phyloP scores from a whole-genome alignment of 2,329 filamentous ascomycete species.

The Byssothecium circinans region DNA sequence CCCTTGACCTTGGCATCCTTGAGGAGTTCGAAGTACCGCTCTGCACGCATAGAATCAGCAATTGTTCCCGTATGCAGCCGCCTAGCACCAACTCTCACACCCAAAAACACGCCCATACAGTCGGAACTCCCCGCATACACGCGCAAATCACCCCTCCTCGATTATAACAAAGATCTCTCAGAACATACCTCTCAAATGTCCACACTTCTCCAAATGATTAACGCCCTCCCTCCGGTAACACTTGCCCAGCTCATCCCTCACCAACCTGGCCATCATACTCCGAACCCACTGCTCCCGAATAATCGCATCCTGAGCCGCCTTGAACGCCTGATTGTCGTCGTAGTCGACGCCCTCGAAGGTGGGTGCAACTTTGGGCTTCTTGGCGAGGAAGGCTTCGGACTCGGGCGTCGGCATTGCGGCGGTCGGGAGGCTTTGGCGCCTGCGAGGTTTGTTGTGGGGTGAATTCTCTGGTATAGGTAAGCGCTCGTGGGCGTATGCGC shows the following conservation, averaged over 20 bases:
- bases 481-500: background rate
- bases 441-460: background rate
- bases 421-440: conserved; percentile 6
- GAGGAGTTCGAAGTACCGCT: conserved; percentile 77
- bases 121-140: too few relatives aligned
- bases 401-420: conserved; percentile 77
- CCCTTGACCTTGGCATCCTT: conserved; percentile 77
- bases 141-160: too few relatives aligned
- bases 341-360: conserved; percentile 88
- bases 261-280: conserved; percentile 84
- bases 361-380: conserved; percentile 79
- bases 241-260: conserved; percentile 80
- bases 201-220: conserved; percentile 88
- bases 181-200: conserved; percentile 73
- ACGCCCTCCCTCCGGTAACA: conserved; percentile 84
- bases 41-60: conserved; percentile 50
- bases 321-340: conserved; percentile 77
- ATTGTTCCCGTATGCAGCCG: too few relatives aligned
- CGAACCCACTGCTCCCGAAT: conserved; percentile 87
- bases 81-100: too few relatives aligned
- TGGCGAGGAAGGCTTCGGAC: conserved; percentile 77
- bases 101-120: too few relatives aligned
- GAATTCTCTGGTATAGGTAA: too few relatives aligned
- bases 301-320: conserved; percentile 79
- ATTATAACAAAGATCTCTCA: too few relatives aligned